Base-by-base conservation (phyloP, 257 asterid genomes). In the Datura wrightii region DNA sequence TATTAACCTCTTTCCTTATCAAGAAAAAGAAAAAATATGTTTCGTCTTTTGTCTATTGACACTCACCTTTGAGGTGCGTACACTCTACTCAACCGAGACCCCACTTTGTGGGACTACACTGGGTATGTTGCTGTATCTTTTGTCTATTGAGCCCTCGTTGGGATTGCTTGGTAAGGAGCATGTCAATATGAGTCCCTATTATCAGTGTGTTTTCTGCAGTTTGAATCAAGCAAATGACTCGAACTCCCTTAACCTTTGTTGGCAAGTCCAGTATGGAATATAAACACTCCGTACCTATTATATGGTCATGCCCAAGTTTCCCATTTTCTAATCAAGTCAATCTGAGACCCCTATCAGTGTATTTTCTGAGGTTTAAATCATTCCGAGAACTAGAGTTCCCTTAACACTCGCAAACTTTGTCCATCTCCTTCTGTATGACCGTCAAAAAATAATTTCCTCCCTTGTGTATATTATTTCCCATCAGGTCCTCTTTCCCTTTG, bases 201-300 rank as follows among this genome's bases (percentile, higher is more conserved):
- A 69, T 66, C 48, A 63, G 3, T 11, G 48, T 66, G 3, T 66
- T 66, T 13, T 13, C 48, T 36, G 74, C 74, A 36, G 74, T 66
- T 66, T 66, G 19, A 66, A 66, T 66, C 74, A 66, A 66, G 19
- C 76, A 66, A 66, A 66, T 66, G 50, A 66, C 76, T 66, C 11
- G 11, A 66, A 66, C 6, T 66, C 74, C 24, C 76, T 36, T 14
- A 11, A 34, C 10, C 72, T 65, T 65, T 37, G 48, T 66, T 65
- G 10, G 46, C 10, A 65, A 36, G 48, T 65, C 46, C 46, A 36
- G 19, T 65, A 36, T 11, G 10, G 46, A 34, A 65, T 14, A 65
- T 36, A 65, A 36, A 36, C 19, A 65, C 48, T 2, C 24, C 24
- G 6, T 66, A 44, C n/a, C 76, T 66, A 66, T 37, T 6, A 39